These are phyloP conservation scores for Aspergillus egyptiacus DNA, from an alignment of 495 filamentous ascomycete genomes.

Conservation along the genomic window DNA sequence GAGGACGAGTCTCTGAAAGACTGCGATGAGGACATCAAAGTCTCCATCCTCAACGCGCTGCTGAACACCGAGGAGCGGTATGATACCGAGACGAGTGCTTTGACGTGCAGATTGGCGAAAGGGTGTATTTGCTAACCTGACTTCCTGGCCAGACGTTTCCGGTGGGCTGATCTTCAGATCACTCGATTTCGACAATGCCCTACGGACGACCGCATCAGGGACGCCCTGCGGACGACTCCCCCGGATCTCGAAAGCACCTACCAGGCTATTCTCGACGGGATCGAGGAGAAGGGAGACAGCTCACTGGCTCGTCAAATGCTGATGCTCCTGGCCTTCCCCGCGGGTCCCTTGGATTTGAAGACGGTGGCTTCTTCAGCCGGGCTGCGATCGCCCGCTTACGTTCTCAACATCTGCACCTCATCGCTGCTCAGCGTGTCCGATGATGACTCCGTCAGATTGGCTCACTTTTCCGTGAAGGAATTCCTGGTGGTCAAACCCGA, in stretches of 20 bases:
- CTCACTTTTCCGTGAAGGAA: constrained; percentile 16
- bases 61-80: constrained; percentile 5
- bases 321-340: neutral
- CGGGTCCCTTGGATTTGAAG: neutral
- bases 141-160: constrained; percentile 17
- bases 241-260: constrained; percentile 3
- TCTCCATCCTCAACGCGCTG: neutral
- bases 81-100: too few species aligned
- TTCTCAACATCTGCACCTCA: neutral
- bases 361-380: neutral
- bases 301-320: constrained; percentile 6
- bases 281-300: neutral
- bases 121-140: too few species aligned
- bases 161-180: constrained; percentile 15
- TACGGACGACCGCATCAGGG: neutral
- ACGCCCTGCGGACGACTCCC: constrained; percentile 5
- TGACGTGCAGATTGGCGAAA: too few species aligned
- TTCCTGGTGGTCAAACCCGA: neutral
- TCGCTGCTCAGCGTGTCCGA: constrained; percentile 3
- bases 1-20: neutral
- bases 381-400: neutral
- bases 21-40: neutral
- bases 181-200: constrained; percentile 1
- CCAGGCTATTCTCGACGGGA: neutral
- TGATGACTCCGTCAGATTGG: constrained; percentile 1